Evolutionary conservation across 495 filamentous ascomycete species (phyloP), one percentile per base, ranked within the genome.

Genomic region (Cetradonia linearis): DNA sequence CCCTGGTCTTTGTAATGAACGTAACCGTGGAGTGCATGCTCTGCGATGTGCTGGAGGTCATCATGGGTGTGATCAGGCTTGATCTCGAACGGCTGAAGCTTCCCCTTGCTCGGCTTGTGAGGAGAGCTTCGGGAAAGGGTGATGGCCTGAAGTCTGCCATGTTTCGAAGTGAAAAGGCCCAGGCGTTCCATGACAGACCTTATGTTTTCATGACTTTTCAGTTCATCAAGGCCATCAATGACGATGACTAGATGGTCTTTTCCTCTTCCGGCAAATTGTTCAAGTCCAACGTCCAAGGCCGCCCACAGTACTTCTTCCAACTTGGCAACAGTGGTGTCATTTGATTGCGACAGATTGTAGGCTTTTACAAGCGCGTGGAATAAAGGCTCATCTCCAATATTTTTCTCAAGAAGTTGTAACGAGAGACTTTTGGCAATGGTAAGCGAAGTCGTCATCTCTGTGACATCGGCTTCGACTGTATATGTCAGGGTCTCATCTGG

Each of bases 391-490:
- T 84, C 77, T 14, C 80, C 82, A 58, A 83, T 74, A 36, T 75
- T 81, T 47, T 74, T 75, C 49, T 82, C 81, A 9, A 86, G 74
- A 57, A 85, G 76, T 66, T 86, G 83, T 46, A 77, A 74, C 14
- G 82, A 63, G 16, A 86, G 66, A 14, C 74, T 74, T 65, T 84
- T 84, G 59, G 82, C 71, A 33, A 84, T 72, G 2, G 75, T 74
- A 8, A 82, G 66, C 1, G 74, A 70, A 8, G 78, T 80, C 59
- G 77, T 76, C 33, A 77, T 70, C 11, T 69, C 71, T 36, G 66
- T 62, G 23, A 69, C 62, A 42, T 73, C 70, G 60, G 65, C 69
- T 64, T 78, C 65, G 30, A 55, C 38, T n/a, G 49, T 47, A 23
- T 42, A 46, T n/a, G 28, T 55, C 11, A 61, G 30, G 1, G 50